These are phyloP conservation scores for Neonectria magnoliae DNA, from an alignment of 2,329 filamentous ascomycete species.

Conservation along the genomic window DNA sequence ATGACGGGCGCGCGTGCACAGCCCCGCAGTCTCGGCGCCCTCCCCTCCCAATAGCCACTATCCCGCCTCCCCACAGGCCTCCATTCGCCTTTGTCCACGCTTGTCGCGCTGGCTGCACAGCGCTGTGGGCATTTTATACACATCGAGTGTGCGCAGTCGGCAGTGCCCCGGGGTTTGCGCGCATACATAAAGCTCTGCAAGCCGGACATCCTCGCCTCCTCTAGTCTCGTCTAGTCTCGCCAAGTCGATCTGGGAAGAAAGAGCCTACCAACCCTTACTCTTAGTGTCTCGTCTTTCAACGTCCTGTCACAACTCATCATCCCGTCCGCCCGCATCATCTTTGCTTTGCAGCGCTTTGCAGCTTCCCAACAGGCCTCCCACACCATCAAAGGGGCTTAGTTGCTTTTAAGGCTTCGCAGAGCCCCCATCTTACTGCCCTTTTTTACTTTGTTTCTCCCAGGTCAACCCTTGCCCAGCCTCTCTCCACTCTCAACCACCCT, in stretches of 20 bases:
- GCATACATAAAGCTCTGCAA: constrained; percentile 36
- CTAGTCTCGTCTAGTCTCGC: constrained; percentile 19
- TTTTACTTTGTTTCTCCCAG: neutral
- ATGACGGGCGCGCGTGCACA: constrained; percentile 26
- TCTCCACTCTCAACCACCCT: neutral
- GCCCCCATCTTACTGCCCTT: neutral
- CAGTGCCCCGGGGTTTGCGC: neutral
- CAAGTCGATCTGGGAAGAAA: constrained; percentile 21
- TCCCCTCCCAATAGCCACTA: neutral
- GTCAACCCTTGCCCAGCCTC: neutral
- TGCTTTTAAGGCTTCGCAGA: neutral
- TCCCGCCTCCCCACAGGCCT: constrained; percentile 1
- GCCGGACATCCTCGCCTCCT: constrained; percentile 12
- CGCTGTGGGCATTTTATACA: too few species aligned
- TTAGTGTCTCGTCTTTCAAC: neutral
- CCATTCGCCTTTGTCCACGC: neutral
- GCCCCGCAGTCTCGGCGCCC: constrained; percentile 19
- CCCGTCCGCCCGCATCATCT: constrained; percentile 3
- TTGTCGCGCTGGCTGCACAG: constrained; percentile 1
- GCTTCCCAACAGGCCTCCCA: neutral
- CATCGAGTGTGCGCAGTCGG: too few species aligned
- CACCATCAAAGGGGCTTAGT: neutral
- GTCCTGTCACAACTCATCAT: constrained; percentile 7
- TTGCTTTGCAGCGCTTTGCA: neutral
- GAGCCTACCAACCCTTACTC: neutral